Base-by-base conservation (phyloP, 352 stramenopile genomes). In the Phytophthora vignae region DNA sequence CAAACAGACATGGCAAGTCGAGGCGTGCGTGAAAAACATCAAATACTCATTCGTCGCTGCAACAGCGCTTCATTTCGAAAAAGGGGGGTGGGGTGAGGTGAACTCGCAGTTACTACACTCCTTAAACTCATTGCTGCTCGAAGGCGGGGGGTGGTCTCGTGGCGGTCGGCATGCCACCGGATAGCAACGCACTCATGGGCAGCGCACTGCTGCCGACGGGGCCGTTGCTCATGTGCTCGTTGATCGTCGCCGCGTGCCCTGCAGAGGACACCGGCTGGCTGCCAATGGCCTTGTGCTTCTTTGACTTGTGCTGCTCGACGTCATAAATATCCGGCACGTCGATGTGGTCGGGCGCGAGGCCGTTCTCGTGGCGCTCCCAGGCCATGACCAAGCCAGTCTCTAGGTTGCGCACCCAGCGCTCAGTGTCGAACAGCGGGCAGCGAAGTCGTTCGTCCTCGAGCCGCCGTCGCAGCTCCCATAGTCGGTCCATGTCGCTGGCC, bases 361-460 rank as follows among this genome's bases (percentile, higher is more conserved):
- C 89, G 19, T 74, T 77, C 63, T 97, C 90, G 60, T 96, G 77
- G 27, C 80, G 77, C 40, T 94, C 84, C 87, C 90, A 96, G 2
- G 85, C 83, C 46, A 93, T 76, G 31, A 71, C 48, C 9, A 97
- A 67, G 1, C 83, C 88, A 2, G 78, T 80, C 78, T 98, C 94
- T 31, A 98, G 83, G 74, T 97, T 96, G 40, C 85, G 71, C 19
- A 90, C 87, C 89, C 82, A 96, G 2, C 85, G 89, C 55, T 79
- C 63, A 0, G 85, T 96, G 75, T 97, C 90, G 54, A 98, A 97
- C 48, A 96, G 77, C 31, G 89, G 87, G 46, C 80, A 95, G 21
- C 53, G 81, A 17, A 86, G 42, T 4, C 90, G 82, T 17, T 83
- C 76, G n/a, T 91, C 78, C 55, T 96, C 88, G 3, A 97, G 79